Percentiles rank a stretch among this genome's conserved stretches.
phyloP scores from a whole-genome alignment of 2,329 filamentous ascomycete genomes.

The Neopestalotiopsis sp. region DNA sequence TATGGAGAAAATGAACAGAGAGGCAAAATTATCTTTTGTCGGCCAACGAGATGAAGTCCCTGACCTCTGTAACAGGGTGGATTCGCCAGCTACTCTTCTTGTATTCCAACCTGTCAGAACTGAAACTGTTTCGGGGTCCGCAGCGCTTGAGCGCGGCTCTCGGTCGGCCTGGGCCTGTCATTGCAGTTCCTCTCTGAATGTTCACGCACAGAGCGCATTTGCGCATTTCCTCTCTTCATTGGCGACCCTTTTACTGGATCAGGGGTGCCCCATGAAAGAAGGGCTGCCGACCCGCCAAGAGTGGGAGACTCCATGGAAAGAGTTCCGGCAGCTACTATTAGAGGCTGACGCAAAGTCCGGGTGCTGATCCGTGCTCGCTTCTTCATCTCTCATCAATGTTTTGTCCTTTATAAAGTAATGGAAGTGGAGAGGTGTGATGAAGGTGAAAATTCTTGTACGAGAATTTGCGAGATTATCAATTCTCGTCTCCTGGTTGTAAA shows the following conservation, averaged over 20 bases:
- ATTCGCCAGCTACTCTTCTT: not conserved
- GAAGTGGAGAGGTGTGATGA: not conserved
- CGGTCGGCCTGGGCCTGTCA: constrained; percentile 1
- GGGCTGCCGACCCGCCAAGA: not conserved
- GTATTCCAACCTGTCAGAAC: constrained; percentile 2
- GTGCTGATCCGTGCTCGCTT: constrained; percentile 6
- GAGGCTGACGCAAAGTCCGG: not conserved
- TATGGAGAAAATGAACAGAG: not conserved
- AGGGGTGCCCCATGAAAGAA: constrained; percentile 3
- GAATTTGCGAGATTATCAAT: not conserved
- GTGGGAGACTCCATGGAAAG: not conserved
- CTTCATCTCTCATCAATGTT: constrained; percentile 2
- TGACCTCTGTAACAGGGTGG: not conserved
- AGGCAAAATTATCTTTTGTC: not conserved
- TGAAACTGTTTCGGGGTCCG: constrained; percentile 12
- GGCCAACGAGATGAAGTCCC: not conserved
- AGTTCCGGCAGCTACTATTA: constrained; percentile 12
- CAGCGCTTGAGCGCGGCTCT: constrained; percentile 16
- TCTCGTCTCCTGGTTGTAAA: not conserved
- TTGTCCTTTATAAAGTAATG: not conserved
- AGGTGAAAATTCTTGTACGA: not conserved
- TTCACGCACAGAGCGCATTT: not conserved
- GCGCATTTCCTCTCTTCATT: not conserved
- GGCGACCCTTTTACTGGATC: not conserved
- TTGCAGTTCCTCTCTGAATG: not conserved